Conservation (phyloP, 805 yeast species). For the Sugiyamaella chiloensis region DNA sequence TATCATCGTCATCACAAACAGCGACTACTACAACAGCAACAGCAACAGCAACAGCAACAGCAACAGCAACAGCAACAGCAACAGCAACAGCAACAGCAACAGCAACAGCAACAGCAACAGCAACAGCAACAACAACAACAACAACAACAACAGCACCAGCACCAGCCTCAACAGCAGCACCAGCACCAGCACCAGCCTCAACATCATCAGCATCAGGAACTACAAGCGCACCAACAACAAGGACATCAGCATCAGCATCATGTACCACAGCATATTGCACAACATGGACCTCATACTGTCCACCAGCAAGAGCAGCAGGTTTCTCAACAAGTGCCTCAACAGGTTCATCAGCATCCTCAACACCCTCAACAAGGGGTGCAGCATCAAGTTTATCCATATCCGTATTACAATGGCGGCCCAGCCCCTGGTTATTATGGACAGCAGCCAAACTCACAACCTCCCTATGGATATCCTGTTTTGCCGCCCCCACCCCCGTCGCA, state of each 20-base stretch:
- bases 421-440: conserved; percentile 13
- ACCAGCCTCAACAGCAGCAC: conserved; percentile 12
- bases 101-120: conserved; percentile 5
- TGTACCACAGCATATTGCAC: conserved; percentile 11
- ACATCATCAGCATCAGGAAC: conserved; percentile 21
- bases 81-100: conserved; percentile 9
- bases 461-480: conserved; percentile 11
- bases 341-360: conserved; percentile 12
- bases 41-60: conserved; percentile 11
- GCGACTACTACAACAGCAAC: conserved; percentile 11
- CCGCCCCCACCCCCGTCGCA: conserved; percentile 12
- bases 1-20: conserved; percentile 12
- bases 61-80: conserved; percentile 1
- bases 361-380: conserved; percentile 11
- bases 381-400: conserved; percentile 11
- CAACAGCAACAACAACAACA: conserved; percentile 9
- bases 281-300: too few relatives aligned
- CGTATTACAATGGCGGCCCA: conserved; percentile 15
- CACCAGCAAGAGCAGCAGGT: conserved; percentile 16
- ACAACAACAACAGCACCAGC: conserved; percentile 13
- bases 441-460: conserved; percentile 14
- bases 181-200: conserved; percentile 1
- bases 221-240: conserved; percentile 14
- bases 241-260: conserved; percentile 14
- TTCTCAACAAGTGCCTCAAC: conserved; percentile 10